Evolutionary conservation across 306 rosid species (phyloP), one percentile per base, ranked within the genome.

Genomic region (Purshia tridentata): DNA sequence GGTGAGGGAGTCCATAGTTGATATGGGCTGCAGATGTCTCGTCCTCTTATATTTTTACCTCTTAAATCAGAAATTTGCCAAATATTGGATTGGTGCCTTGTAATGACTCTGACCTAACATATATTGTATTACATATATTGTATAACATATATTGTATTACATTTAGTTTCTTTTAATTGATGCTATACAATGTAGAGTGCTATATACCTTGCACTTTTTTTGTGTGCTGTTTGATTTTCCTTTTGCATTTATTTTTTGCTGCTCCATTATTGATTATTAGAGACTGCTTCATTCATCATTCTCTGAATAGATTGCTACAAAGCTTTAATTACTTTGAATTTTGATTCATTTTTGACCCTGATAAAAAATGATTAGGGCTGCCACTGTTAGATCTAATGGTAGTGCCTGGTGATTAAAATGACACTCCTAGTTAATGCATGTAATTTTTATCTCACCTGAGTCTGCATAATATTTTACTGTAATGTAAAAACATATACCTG

Each of bases 1-100:
- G 98, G 99, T 91, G 82, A 79, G 89, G 59, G 45, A 67, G 60
- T 77, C 23, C 54, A 53, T 56, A 19, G 15, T 49, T 74, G 55
- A 62, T 70, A 44, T 14, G 22, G 35, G 67, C 76, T 77, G 67
- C 54, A 12, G 50, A 54, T 22, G 29, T 55, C 57, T 54, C 44
- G 77, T 42, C 72, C 40, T 75, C 69, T 39, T 42, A 59, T 75
- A 71, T 61, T 9, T 65, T 51, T 70, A 78, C 14, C 62, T 44
- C 49, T 55, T 42, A 18, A 52, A 39, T 48, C 37, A 62, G 61
- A 23, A 40, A 19, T 19, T 37, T 50, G 45, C 12, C 7, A 8
- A 55, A 39, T 16, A 41, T 54, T 72, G 72, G 60, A 9, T 15
- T 67, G 67, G 9, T 60, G 12, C 46, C 8, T 48, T 59, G 12